A percentile compares a stretch with the other conserved stretches of the same genome.
Evolutionary conservation across 352 stramenopile species (phyloP).

Genomic region (Peronosclerospora sorghi): DNA sequence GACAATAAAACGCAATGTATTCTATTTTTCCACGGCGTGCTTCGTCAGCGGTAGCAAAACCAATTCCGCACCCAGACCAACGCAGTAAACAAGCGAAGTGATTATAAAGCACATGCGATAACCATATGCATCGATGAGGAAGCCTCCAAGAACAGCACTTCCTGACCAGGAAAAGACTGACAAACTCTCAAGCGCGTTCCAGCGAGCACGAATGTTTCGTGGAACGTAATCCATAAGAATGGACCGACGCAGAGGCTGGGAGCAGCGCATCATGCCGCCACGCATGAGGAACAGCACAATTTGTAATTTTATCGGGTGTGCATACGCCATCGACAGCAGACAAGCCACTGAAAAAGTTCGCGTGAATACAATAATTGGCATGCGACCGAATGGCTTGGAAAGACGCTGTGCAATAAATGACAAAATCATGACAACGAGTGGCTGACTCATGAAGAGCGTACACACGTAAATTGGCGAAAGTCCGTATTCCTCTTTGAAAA

Average conservation of each 20-base stretch:
- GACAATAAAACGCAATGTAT: neutral
- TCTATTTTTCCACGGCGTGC: constrained; percentile 9
- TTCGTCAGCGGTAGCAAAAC: constrained; percentile 47
- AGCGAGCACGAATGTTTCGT: constrained; percentile 43
- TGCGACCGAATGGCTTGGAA: constrained; percentile 43
- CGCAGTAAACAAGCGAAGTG: constrained; percentile 30
- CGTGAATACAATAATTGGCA: constrained; percentile 66
- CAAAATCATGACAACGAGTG: neutral
- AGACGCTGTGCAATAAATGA: constrained; percentile 25
- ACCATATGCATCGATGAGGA: constrained; percentile 44
- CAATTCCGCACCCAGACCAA: constrained; percentile 36
- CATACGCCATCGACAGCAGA: constrained; percentile 55
- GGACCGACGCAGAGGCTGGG: constrained; percentile 61
- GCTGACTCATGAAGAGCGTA: neutral
- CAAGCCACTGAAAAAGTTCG: constrained; percentile 43
- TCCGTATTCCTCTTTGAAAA: neutral
- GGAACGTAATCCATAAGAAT: constrained; percentile 76
- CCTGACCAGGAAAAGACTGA: constrained; percentile 49
- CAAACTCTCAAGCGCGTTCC: constrained; percentile 46
- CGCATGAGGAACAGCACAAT: constrained; percentile 65
- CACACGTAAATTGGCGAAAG: neutral
- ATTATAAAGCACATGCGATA: constrained; percentile 62
- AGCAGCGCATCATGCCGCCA: constrained; percentile 77
- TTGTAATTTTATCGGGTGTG: constrained; percentile 40
- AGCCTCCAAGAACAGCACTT: constrained; percentile 52